Evolutionary conservation across 2,329 filamentous ascomycete genomes (phyloP).

Genomic region (Pestalotiopsis sp.): DNA sequence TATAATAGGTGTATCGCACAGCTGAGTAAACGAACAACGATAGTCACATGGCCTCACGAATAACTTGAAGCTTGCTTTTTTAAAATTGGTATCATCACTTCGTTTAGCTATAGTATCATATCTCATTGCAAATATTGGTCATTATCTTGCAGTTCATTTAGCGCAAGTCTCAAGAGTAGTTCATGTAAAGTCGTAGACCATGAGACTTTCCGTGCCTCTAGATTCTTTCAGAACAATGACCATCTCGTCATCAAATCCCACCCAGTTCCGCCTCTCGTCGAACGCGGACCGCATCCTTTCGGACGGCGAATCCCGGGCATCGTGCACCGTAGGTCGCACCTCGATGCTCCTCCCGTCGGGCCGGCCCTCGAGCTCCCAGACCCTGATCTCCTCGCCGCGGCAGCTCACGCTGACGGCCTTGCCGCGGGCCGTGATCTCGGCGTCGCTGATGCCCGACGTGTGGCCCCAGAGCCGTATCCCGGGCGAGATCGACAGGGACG

Average conservation of each 20-base stretch:
- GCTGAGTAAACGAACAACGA: not conserved
- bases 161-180: not conserved
- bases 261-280: slow-evolving; percentile 62
- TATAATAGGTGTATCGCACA: not conserved
- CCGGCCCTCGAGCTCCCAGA: slow-evolving; percentile 87
- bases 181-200: slow-evolving; percentile 86
- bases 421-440: slow-evolving; percentile 80
- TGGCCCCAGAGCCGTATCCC: slow-evolving; percentile 87
- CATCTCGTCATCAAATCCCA: slow-evolving; percentile 90
- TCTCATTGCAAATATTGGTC: not conserved
- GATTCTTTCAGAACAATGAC: slow-evolving; percentile 83
- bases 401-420: slow-evolving; percentile 89
- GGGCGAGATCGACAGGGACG: slow-evolving; percentile 67
- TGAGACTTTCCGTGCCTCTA: slow-evolving; percentile 68
- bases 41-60: not conserved
- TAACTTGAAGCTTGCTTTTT: not conserved
- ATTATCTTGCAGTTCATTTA: not conserved
- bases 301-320: slow-evolving; percentile 13
- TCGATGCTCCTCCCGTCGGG: slow-evolving; percentile 51
- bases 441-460: slow-evolving; percentile 84
- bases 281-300: slow-evolving; percentile 24
- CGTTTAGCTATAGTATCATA: not conserved
- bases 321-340: slow-evolving; percentile 43
- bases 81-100: not conserved
- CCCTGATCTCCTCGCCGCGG: slow-evolving; percentile 75